A percentile compares a stretch with the other conserved stretches of the same genome.
Evolutionary conservation across 2,329 filamentous ascomycete species (phyloP).

Genomic region (Aspergillus oerlinghausenensis): DNA sequence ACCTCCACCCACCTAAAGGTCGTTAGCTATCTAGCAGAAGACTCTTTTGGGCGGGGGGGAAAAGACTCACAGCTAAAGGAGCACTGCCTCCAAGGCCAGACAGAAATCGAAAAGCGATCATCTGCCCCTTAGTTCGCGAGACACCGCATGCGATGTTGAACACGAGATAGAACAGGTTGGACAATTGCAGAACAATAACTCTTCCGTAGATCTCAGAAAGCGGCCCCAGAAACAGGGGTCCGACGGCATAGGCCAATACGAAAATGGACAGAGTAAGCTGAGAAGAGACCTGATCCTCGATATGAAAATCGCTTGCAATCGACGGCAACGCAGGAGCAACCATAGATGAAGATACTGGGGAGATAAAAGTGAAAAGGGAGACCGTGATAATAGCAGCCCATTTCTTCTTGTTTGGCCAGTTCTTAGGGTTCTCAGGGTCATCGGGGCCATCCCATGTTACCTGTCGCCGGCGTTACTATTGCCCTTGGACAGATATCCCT

Average conservation of each 20-base stretch:
- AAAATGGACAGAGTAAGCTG: conserved; percentile 53
- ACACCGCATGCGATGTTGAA: conserved; percentile 60
- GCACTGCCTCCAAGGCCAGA: conserved; percentile 57
- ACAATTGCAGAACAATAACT: conserved; percentile 49
- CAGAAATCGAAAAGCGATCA: conserved; percentile 57
- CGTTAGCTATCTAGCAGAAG: background rate
- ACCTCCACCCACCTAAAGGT: conserved; percentile 42
- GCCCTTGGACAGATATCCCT: background rate
- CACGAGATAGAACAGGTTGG: conserved; percentile 52
- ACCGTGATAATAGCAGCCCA: conserved; percentile 55
- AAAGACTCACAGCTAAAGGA: conserved; percentile 44
- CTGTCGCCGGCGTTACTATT: conserved; percentile 16
- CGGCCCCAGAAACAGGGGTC: conserved; percentile 49
- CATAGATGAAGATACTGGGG: conserved; percentile 61
- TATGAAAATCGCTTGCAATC: conserved; percentile 53
- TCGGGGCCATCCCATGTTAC: conserved; percentile 51
- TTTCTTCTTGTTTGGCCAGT: conserved; percentile 54
- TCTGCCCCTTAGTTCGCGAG: conserved; percentile 48
- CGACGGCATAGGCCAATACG: conserved; percentile 51
- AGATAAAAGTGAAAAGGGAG: conserved; percentile 57
- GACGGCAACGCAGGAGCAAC: conserved; percentile 48
- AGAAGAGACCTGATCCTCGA: conserved; percentile 42
- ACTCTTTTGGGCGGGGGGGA: background rate
- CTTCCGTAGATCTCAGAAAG: conserved; percentile 55
- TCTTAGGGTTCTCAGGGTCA: conserved; percentile 45